Evolutionary conservation across 192 early-diverging fungal genomes (phyloP), one percentile per base, ranked within the genome.

Genomic region (Spinellus fusiger): DNA sequence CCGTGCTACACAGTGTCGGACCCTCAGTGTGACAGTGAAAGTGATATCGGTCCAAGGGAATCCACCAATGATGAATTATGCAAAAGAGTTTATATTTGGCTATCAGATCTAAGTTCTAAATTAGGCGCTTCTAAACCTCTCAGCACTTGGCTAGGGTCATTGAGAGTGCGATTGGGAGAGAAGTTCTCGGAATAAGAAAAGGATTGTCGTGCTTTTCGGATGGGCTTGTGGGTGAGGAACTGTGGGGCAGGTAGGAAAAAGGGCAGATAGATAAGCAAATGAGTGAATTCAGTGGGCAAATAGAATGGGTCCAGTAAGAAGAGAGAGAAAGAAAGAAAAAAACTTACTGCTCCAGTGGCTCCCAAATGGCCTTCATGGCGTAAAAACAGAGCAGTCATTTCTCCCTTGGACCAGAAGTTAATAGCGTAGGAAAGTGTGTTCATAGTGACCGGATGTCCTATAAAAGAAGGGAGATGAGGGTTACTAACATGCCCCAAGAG

Each of bases 331-430:
- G 4, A 4, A 61, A 3, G 9, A 61, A 26, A 25, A 38, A 46
- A 8, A 46, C 69, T 71, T 61, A 71, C 69, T 9, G 96, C 96
- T 6, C 96, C 96, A 26, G 92, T 84, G 0, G 95, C 93, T 13
- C 96, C 96, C 32, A 99, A 74, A 59, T 94, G 96, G 6, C 96
- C 96, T 77, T 99, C 96, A 71, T 99, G 96, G 40, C 95, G 89
- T 48, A 99, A 70, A 64, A 99, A 99, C 40, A 94, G 71, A 6
- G 96, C 95, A 69, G 90, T 90, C 65, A 94, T 96, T 51, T 87
- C 79, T 26, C 95, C 96, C 63, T 93, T 89, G 31, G 93, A 95
- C 96, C 96, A 99, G 69, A 94, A 99, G 53, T 93, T 83, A 60
- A 99, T 94, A 50, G 95, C 96, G 67, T 94, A 96, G 27, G 90